These are phyloP conservation scores for Carex scoparia DNA, from an alignment of 176 grass and related monocot genomes.

Conservation along the genomic window DNA sequence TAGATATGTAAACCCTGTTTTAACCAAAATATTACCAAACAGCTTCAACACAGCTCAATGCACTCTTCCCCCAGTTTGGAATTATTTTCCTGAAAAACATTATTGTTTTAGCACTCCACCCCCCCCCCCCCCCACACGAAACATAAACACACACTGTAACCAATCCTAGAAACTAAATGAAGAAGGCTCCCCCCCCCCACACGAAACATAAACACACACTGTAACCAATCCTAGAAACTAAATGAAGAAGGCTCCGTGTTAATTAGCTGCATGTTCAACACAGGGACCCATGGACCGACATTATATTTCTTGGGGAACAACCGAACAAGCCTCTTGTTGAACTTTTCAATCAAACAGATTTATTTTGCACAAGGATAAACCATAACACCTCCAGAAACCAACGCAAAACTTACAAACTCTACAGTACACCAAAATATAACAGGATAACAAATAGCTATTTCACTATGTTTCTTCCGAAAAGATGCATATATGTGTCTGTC, in stretches of 20 bases:
- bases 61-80: not conserved
- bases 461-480: not conserved
- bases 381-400: not conserved
- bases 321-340: not conserved
- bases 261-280: not conserved
- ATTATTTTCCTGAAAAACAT: not conserved
- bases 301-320: not conserved
- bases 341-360: conserved; percentile 12
- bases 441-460: not conserved
- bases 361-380: not conserved
- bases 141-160: not conserved
- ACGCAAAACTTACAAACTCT: not conserved
- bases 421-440: not conserved
- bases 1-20: too few species aligned
- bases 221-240: not conserved
- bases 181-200: not conserved
- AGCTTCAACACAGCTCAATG: not conserved
- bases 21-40: too few species aligned
- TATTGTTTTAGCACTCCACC: not conserved
- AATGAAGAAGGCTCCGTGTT: not conserved
- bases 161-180: not conserved
- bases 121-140: not conserved
- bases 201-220: not conserved
- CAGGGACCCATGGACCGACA: not conserved
- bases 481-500: not conserved